phyloP scores from a whole-genome alignment of 2,329 filamentous ascomycete species.

The Alternaria rosae region DNA sequence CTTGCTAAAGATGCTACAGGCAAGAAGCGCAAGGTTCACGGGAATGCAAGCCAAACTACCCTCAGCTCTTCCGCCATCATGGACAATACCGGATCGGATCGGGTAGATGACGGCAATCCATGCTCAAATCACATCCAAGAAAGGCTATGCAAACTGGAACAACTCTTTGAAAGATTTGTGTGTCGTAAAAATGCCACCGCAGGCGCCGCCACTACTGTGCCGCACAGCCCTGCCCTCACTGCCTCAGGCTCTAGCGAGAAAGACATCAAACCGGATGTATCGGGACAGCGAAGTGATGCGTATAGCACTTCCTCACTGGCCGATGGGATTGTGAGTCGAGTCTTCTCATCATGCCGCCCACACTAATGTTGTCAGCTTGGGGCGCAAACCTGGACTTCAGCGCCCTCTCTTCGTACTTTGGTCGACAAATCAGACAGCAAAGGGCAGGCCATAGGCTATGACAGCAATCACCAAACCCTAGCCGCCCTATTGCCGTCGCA shows the following conservation, averaged over 20 bases:
- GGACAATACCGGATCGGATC: constrained; percentile 22
- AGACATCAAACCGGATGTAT: constrained; percentile 25
- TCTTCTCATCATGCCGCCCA: background rate
- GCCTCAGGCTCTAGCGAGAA: constrained; percentile 30
- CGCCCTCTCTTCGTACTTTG: constrained; percentile 37
- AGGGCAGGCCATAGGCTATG: constrained; percentile 12
- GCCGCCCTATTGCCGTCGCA: constrained; percentile 44
- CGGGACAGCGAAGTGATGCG: constrained; percentile 30
- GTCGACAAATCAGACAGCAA: constrained; percentile 23
- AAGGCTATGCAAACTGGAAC: constrained; percentile 44
- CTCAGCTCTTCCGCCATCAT: constrained; percentile 20
- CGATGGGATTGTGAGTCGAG: constrained; percentile 39
- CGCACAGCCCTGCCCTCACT: constrained; percentile 30
- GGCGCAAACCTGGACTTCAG: constrained; percentile 41
- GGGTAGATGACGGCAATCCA: constrained; percentile 24
- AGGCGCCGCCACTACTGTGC: constrained; percentile 13
- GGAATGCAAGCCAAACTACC: constrained; percentile 20
- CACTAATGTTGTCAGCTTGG: constrained; percentile 34
- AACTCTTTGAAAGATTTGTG: constrained; percentile 47
- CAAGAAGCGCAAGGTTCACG: constrained; percentile 40
- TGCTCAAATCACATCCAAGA: constrained; percentile 44
- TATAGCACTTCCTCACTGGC: constrained; percentile 40
- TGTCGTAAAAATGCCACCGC: constrained; percentile 37
- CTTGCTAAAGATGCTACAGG: constrained; percentile 33
- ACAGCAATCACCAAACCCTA: constrained; percentile 32